Conservation (phyloP, 345 rosid genomes). For the Sisymbrium irio region DNA sequence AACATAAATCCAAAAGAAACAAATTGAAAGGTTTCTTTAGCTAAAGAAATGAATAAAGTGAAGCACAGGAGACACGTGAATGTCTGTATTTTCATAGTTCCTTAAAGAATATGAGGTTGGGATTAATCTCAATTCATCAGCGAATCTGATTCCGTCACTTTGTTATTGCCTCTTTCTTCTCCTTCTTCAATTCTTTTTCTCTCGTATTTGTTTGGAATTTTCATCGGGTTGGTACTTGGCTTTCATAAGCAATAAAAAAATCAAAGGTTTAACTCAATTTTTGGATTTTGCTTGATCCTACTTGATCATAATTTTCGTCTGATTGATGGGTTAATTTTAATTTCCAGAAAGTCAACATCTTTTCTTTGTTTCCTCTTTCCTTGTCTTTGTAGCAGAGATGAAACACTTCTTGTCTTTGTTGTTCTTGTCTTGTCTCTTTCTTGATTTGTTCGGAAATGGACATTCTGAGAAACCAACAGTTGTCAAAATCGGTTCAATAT, state of each 20-base stretch:
- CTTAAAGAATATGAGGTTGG: conserved; percentile 30
- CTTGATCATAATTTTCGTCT: background rate
- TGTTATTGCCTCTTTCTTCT: conserved; percentile 21
- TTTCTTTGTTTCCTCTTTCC: background rate
- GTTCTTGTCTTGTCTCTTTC: conserved; percentile 29
- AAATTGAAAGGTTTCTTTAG: background rate
- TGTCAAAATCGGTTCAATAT: conserved; percentile 71
- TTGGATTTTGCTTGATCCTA: background rate
- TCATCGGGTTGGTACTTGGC: background rate
- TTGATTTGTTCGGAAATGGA: conserved; percentile 38
- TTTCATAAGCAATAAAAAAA: background rate
- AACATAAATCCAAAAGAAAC: background rate
- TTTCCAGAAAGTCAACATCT: conserved; percentile 6
- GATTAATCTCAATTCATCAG: conserved; percentile 28
- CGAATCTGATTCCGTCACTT: conserved; percentile 36
- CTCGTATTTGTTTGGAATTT: background rate
- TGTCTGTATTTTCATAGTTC: background rate
- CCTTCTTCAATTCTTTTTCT: conserved; percentile 17
- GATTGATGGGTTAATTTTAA: background rate
- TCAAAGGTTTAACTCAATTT: conserved; percentile 7
- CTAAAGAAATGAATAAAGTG: conserved; percentile 1
- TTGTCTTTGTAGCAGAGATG: conserved; percentile 24
- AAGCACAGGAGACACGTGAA: conserved; percentile 25
- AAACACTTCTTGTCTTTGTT: conserved; percentile 36
- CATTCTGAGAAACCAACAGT: conserved; percentile 52